Conservation (phyloP, 106 monocot genomes). For the Hemerocallis citrina region DNA sequence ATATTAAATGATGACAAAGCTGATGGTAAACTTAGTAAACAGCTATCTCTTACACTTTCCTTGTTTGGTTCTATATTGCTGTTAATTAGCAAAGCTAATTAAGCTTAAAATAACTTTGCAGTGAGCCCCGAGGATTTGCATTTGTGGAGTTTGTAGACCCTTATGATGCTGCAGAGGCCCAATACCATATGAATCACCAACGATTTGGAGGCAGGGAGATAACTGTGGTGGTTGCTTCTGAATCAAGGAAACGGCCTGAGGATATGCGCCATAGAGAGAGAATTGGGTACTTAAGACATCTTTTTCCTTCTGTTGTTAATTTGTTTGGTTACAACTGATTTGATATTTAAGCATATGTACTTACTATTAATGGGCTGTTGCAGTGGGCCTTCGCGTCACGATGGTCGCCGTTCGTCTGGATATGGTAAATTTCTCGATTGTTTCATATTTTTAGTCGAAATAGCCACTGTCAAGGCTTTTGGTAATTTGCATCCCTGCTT, state of each 20-base stretch:
- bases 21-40: slow-evolving; percentile 33
- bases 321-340: neutral
- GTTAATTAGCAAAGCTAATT: neutral
- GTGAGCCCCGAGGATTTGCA: slow-evolving; percentile 86
- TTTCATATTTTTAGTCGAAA: too few relatives aligned
- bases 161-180: slow-evolving; percentile 83
- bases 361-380: neutral
- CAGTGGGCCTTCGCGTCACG: slow-evolving; percentile 15
- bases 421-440: neutral
- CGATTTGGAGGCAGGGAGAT: slow-evolving; percentile 19
- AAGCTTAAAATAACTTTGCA: slow-evolving; percentile 16
- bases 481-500: too few relatives aligned
- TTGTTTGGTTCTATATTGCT: neutral
- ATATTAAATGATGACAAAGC: slow-evolving; percentile 24
- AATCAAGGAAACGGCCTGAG: slow-evolving; percentile 19
- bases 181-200: slow-evolving; percentile 87
- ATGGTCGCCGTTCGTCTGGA: slow-evolving; percentile 4
- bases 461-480: too few relatives aligned
- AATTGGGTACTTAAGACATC: slow-evolving; percentile 7
- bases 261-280: slow-evolving; percentile 17
- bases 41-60: slow-evolving; percentile 10
- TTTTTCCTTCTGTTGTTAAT: neutral
- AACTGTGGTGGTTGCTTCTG: slow-evolving; percentile 19
- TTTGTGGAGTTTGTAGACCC: slow-evolving; percentile 88
- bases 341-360: neutral